These are phyloP conservation scores for Boletellus ananiceps DNA, from an alignment of 768 basidiomycete genomes.

Conservation along the genomic window DNA sequence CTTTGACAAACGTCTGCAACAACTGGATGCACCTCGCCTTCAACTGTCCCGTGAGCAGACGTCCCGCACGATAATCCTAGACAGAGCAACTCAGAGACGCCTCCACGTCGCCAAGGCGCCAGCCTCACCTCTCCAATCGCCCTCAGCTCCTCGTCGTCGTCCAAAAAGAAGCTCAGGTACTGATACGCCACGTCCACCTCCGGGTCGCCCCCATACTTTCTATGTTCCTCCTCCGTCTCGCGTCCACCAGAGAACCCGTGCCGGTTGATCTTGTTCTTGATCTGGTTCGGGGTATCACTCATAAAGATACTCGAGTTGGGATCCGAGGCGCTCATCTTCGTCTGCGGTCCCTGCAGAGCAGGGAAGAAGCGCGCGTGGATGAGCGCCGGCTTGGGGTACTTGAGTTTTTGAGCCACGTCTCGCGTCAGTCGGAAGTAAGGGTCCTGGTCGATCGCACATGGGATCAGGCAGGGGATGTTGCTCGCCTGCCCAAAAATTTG, in stretches of 20 bases:
- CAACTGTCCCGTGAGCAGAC: slow-evolving; percentile 82
- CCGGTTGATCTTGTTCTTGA: slow-evolving; percentile 95
- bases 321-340: slow-evolving; percentile 98
- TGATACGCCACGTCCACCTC: slow-evolving; percentile 96
- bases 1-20: slow-evolving; percentile 76
- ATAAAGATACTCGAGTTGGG: slow-evolving; percentile 92
- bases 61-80: slow-evolving; percentile 90
- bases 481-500: slow-evolving; percentile 86
- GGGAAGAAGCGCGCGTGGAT: slow-evolving; percentile 98
- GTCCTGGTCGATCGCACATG: slow-evolving; percentile 97
- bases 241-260: slow-evolving; percentile 95
- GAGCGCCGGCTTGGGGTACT: slow-evolving; percentile 91
- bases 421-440: slow-evolving; percentile 97
- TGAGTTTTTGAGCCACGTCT: slow-evolving; percentile 89
- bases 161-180: slow-evolving; percentile 92
- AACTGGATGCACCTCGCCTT: slow-evolving; percentile 84
- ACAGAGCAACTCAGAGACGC: neutral
- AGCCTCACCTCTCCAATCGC: slow-evolving; percentile 61
- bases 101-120: neutral
- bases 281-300: slow-evolving; percentile 87
- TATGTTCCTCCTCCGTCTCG: slow-evolving; percentile 94
- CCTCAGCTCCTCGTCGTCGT: slow-evolving; percentile 86
- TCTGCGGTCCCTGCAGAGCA: slow-evolving; percentile 94
- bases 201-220: slow-evolving; percentile 81
- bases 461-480: slow-evolving; percentile 90